These are phyloP conservation scores for Pistacia atlantica DNA, from an alignment of 345 rosid species.

Conservation along the genomic window DNA sequence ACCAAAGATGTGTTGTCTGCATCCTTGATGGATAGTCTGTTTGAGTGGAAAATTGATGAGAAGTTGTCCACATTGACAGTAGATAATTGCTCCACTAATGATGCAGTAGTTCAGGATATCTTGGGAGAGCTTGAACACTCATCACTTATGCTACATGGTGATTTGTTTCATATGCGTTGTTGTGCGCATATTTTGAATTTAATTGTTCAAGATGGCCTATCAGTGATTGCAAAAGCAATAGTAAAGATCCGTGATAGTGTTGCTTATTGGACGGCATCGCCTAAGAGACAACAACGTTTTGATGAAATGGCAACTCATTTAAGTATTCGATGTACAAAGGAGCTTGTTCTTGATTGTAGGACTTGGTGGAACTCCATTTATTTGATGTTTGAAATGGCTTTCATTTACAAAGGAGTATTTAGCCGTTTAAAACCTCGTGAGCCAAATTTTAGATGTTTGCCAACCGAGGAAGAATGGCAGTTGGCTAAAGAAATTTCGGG, in stretches of 20 bases:
- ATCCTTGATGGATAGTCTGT: not conserved
- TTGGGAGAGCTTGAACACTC: not conserved
- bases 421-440: no score
- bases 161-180: not conserved
- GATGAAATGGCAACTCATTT: not conserved
- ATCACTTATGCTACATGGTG: not conserved
- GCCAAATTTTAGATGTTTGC: no score
- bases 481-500: no score
- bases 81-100: constrained; percentile 4
- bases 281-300: constrained; percentile 1
- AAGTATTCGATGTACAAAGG: not conserved
- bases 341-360: not conserved
- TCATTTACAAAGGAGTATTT: not conserved
- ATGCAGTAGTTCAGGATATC: not conserved
- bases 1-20: not conserved
- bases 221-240: not conserved
- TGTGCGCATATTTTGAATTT: constrained; percentile 1
- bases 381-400: not conserved
- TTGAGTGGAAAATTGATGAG: not conserved
- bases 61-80: not conserved
- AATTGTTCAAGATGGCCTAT: not conserved
- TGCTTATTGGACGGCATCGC: not conserved
- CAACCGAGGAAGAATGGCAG: no score
- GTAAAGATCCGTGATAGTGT: not conserved
- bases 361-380: constrained; percentile 8